Evolutionary conservation across 192 early-diverging fungal genomes (phyloP), one percentile per base, ranked within the genome.

Genomic region (Gigaspora rosea): DNA sequence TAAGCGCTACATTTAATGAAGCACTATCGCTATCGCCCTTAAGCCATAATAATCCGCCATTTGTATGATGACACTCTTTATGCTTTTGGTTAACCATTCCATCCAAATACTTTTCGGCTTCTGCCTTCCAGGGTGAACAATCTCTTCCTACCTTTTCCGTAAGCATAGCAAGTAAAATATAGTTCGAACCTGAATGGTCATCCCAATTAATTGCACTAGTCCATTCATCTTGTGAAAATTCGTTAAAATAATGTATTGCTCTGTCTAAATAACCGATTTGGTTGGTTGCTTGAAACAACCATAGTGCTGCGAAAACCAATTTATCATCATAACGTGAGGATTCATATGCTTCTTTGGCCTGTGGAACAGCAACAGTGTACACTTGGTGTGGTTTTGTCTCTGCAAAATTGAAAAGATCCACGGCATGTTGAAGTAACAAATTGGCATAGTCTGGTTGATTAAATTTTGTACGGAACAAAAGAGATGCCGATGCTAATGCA

Each of bases 231-330:
- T 52, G 58, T 18, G 82, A 52, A 22, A 86, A 82, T 4, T 73
- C 75, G 48, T 89, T 73, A 49, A 87, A 82, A 32, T 87, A 88
- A 11, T 75, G 81, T 67, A 73, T 57, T 3, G 88, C 88, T 51
- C 83, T 85, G 20, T 78, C 52, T 62, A 82, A 69, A 66, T 89
- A 90, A 10, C 56, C 76, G 13, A 73, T 5, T 33, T 86, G 78
- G 16, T 81, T 80, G 4, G 88, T 88, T 4, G 87, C 82, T 49
- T 76, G 78, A 78, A 84, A 87, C 73, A 90, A 80, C 89, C 89
- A 90, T 10, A 85, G 79, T 22, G 88, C 87, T 52, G 81, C 88
- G 81, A 77, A 89, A 2, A 86, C 84, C 0, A 90, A 71, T 67
- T 90, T 83, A 64, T 86, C 82, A 15, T 76, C 64, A 65, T 79